phyloP scores from a whole-genome alignment of 2,329 filamentous ascomycete species.

The Erysiphe pulchra region DNA sequence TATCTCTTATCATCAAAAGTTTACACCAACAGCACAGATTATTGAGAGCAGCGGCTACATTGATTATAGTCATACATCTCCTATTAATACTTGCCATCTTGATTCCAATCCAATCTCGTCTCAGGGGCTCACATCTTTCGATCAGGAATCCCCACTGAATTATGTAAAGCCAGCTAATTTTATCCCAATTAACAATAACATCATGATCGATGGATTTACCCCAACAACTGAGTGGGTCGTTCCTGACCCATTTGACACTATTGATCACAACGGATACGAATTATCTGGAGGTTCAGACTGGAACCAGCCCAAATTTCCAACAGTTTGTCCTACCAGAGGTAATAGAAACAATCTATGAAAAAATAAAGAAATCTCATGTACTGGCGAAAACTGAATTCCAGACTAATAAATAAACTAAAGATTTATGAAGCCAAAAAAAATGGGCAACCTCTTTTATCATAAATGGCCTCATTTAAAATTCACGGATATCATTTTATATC shows the following conservation, averaged over 20 bases:
- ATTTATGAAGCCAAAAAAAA: no score
- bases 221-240: neutral
- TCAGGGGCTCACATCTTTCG: neutral
- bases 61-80: neutral
- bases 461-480: no score
- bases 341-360: neutral
- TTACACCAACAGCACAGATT: neutral
- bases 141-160: neutral
- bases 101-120: neutral
- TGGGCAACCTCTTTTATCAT: no score
- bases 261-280: neutral
- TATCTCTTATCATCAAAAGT: neutral
- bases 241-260: neutral
- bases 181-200: neutral
- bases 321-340: neutral
- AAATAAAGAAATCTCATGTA: no score
- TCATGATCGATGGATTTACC: neutral
- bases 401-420: no score
- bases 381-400: no score
- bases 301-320: neutral
- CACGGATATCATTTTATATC: no score
- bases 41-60: neutral
- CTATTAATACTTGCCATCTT: neutral
- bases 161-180: neutral
- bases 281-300: neutral